Evolutionary conservation across 1,139 yeast genomes (phyloP), one percentile per base, ranked within the genome.

Genomic region (Yamadazyma oceani): DNA sequence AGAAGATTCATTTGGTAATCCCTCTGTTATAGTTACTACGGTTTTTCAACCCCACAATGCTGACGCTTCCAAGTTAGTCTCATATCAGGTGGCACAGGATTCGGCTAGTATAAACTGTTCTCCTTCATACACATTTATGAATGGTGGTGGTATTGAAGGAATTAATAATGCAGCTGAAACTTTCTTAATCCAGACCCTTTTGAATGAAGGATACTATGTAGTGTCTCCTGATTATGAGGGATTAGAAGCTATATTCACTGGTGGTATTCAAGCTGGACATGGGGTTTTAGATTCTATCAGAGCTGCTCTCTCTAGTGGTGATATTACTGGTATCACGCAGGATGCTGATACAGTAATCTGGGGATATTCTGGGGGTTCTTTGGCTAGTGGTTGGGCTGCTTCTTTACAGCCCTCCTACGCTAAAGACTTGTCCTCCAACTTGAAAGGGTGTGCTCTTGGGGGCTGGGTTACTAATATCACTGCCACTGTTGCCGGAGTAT

Each of bases 351-450:
- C 57, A 3, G 57, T 51, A 1, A 33, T 64, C 36, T 62, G 64
- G 61, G 72, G 72, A 0, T 66, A 64, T 42, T 61, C 68, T 4
- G 70, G 70, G 8, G 70, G 70, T 2, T 49, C 67, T 2, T 45
- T 62, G 16, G 64, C 70, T 1, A 45, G 62, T 17, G 56, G 58
- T 1, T 65, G 69, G 69, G 66, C 67, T 2, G 55, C 67, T 5
- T 49, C 60, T 11, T 45, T 62, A 23, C 63, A 58, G 21, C 62
- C 64, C 3, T 29, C 37, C 2, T 65, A 64, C 40, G 67, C 70
- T 4, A 61, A 64, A 2, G 67, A 63, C 10, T 49, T 65, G 31
- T 34, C 34, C 11, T 19, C 40, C 2, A 50, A 55, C 33, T 41
- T 64, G 9, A 45, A 54, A 25, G 68, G 67, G 10, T 58, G 54